Percentiles rank a stretch among this genome's conserved stretches.
These are phyloP conservation scores for Curvularia lunata DNA, from an alignment of 2,329 filamentous ascomycete genomes.

Conservation along the genomic window DNA sequence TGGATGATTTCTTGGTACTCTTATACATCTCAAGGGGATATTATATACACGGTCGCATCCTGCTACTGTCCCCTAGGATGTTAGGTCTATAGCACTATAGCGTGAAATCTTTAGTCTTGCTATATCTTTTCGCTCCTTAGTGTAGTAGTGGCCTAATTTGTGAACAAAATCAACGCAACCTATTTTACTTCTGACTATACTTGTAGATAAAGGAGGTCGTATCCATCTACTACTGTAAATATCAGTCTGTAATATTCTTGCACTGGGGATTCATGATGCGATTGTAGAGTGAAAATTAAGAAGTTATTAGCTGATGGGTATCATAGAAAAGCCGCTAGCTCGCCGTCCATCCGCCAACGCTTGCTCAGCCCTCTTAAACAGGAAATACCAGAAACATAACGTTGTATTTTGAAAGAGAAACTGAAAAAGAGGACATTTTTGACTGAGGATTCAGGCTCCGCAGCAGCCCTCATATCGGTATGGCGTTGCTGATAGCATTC, in stretches of 20 bases:
- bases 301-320: constrained; percentile 4
- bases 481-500: constrained; percentile 57
- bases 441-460: neutral
- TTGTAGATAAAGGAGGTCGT: neutral
- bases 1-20: neutral
- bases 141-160: neutral
- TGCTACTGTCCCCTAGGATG: neutral
- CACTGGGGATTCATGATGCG: constrained; percentile 4
- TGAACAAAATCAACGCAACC: neutral
- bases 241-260: neutral
- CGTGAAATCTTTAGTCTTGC: neutral
- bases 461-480: constrained; percentile 48
- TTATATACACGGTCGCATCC: neutral
- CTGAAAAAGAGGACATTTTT: neutral
- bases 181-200: neutral
- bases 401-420: neutral
- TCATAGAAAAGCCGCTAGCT: constrained; percentile 6
- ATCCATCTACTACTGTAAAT: neutral
- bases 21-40: neutral
- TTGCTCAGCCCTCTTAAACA: neutral
- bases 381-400: neutral
- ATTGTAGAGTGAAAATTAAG: constrained; percentile 15
- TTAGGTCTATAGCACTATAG: neutral
- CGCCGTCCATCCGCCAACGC: constrained; percentile 1
- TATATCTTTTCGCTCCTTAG: too few species aligned